Conservation (phyloP, 768 basidiomycete genomes). For the Pleurotus eryngii region DNA sequence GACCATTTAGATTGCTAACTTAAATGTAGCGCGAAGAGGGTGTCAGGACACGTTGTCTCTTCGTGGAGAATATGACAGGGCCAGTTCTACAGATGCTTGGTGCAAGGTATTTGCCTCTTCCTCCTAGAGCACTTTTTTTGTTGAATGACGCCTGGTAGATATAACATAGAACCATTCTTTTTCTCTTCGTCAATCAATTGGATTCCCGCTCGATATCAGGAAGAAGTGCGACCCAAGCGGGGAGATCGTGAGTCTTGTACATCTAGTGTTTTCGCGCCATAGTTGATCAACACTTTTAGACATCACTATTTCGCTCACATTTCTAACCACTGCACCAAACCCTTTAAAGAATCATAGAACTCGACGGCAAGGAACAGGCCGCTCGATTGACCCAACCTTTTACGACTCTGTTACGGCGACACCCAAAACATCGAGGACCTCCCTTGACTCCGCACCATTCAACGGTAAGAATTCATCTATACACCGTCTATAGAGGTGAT, state of each 20-base stretch:
- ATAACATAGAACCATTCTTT: slow-evolving; percentile 41
- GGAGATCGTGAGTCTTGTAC: slow-evolving; percentile 34
- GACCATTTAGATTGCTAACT: background rate
- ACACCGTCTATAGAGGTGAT: background rate
- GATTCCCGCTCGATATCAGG: slow-evolving; percentile 41
- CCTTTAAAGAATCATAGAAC: background rate
- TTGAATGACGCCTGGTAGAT: slow-evolving; percentile 21
- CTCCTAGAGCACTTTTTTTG: background rate
- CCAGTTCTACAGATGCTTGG: slow-evolving; percentile 34
- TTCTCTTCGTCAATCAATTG: slow-evolving; percentile 40
- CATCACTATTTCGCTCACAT: slow-evolving; percentile 40
- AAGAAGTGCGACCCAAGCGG: slow-evolving; percentile 17
- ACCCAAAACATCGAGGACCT: background rate
- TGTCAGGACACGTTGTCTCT: slow-evolving; percentile 29
- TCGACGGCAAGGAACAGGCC: background rate
- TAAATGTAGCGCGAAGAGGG: slow-evolving; percentile 17
- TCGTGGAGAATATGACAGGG: slow-evolving; percentile 31
- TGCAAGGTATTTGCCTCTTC: slow-evolving; percentile 22
- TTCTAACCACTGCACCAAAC: slow-evolving; percentile 10
- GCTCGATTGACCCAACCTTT: no score
- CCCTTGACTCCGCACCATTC: background rate
- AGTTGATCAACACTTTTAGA: slow-evolving; percentile 22
- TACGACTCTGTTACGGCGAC: background rate
- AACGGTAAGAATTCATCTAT: background rate
- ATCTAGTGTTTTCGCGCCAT: background rate